A percentile compares a stretch with the other conserved stretches of the same genome.
These are phyloP conservation scores for Dothideomycetes sp. DNA, from an alignment of 2,329 filamentous ascomycete species.

Conservation along the genomic window DNA sequence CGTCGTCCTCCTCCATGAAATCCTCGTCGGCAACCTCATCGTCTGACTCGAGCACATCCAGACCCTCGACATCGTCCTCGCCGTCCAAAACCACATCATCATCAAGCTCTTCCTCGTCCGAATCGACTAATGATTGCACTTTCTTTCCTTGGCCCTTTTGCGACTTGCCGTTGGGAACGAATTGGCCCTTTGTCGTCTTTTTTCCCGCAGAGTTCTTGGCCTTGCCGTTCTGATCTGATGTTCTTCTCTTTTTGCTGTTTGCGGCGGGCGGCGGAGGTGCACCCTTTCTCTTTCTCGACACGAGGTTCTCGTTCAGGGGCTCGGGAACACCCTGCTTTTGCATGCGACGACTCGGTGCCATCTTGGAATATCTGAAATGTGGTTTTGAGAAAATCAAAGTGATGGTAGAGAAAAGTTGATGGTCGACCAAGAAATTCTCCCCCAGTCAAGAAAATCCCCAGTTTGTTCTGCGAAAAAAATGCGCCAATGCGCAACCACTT, in stretches of 20 bases:
- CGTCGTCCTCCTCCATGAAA: constrained; percentile 58
- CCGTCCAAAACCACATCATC: constrained; percentile 26
- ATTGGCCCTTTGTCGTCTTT: constrained; percentile 21
- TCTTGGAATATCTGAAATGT: constrained; percentile 34
- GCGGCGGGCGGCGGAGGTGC: constrained; percentile 44
- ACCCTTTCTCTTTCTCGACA: constrained; percentile 77
- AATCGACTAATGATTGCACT: constrained; percentile 14
- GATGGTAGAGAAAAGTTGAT: not conserved
- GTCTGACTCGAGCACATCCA: constrained; percentile 31
- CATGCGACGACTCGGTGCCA: constrained; percentile 88
- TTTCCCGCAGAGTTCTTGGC: constrained; percentile 29
- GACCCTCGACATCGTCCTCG: constrained; percentile 30
- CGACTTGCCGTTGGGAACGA: constrained; percentile 19
- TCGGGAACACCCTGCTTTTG: constrained; percentile 88
- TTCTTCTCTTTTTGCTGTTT: constrained; percentile 58
- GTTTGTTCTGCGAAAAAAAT: too few relatives aligned
- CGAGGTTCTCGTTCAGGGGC: constrained; percentile 65
- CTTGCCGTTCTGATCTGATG: constrained; percentile 23
- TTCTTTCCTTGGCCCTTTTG: constrained; percentile 28
- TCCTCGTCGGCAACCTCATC: constrained; percentile 33
- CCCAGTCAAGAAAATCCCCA: too few relatives aligned
- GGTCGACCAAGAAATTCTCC: too few relatives aligned
- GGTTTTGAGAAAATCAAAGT: not conserved
- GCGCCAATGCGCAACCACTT: too few relatives aligned
- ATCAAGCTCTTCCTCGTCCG: constrained; percentile 17